These are phyloP conservation scores for Pistacia atlantica DNA, from an alignment of 345 rosid genomes.

Conservation along the genomic window DNA sequence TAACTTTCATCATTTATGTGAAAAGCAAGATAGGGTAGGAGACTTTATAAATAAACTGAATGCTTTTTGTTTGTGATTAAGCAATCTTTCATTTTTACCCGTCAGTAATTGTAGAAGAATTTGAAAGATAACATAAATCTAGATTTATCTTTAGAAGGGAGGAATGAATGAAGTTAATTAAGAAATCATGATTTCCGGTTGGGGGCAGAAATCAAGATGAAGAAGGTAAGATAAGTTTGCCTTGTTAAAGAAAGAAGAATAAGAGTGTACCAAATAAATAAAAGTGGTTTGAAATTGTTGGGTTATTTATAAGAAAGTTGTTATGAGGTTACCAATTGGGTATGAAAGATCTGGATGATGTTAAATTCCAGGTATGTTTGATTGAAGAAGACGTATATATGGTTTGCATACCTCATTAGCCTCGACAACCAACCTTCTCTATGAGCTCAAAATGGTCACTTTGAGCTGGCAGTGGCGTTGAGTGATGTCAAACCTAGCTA, in stretches of 20 bases:
- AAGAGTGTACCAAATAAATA: neutral
- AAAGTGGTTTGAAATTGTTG: neutral
- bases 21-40: too few relatives aligned
- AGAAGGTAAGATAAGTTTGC: neutral
- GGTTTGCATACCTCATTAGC: constrained; percentile 6
- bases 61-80: too few relatives aligned
- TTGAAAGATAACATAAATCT: too few relatives aligned
- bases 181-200: neutral
- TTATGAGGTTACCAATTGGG: constrained; percentile 9
- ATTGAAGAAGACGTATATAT: neutral
- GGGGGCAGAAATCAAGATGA: neutral
- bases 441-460: neutral
- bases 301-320: constrained; percentile 6
- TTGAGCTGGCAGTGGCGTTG: neutral
- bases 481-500: too few relatives aligned
- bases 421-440: constrained; percentile 14
- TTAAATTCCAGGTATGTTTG: neutral
- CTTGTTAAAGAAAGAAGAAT: neutral
- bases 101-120: too few relatives aligned
- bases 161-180: neutral
- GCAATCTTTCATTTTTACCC: too few relatives aligned
- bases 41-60: too few relatives aligned
- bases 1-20: too few relatives aligned
- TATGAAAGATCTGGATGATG: neutral
- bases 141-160: neutral